A percentile compares a stretch with the other conserved stretches of the same genome.
phyloP scores from a whole-genome alignment of 768 basidiomycete species.

The Tylopilus felleus region DNA sequence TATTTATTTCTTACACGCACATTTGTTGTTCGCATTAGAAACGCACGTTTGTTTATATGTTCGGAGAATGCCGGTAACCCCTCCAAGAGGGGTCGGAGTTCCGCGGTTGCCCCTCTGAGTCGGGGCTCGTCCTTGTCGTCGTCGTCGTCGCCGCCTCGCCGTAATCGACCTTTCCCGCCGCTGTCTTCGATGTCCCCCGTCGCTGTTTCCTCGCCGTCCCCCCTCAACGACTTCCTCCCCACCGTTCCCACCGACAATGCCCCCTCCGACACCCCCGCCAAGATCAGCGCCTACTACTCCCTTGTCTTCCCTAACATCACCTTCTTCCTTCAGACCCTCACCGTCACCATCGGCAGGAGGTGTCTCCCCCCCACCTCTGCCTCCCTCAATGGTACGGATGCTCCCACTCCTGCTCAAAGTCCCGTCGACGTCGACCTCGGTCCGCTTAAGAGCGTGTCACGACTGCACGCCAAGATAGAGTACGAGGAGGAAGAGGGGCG shows the following conservation, averaged over 20 bases:
- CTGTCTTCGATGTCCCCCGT: conserved; percentile 27
- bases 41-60: conserved; percentile 22
- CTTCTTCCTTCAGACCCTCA: conserved; percentile 95
- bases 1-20: conserved; percentile 6
- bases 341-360: conserved; percentile 89
- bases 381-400: conserved; percentile 46
- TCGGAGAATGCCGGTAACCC: conserved; percentile 15
- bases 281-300: conserved; percentile 90
- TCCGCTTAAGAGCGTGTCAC: conserved; percentile 94
- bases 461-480: conserved; percentile 92
- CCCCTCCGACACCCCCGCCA: conserved; percentile 46
- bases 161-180: conserved; percentile 5
- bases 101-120: conserved; percentile 1
- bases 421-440: conserved; percentile 91
- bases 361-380: conserved; percentile 65
- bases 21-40: no score
- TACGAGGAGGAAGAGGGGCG: conserved; percentile 88
- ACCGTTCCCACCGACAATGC: conserved; percentile 4
- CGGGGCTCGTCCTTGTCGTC: conserved; percentile 1
- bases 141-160: conserved; percentile 9
- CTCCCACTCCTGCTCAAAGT: conserved; percentile 20
- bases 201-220: conserved; percentile 2
- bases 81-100: conserved; percentile 5
- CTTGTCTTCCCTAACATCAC: conserved; percentile 93
- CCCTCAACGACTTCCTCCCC: conserved; percentile 8